Evolutionary conservation across 108 stramenopile species (phyloP).

Genomic region (Tribonema minus): DNA sequence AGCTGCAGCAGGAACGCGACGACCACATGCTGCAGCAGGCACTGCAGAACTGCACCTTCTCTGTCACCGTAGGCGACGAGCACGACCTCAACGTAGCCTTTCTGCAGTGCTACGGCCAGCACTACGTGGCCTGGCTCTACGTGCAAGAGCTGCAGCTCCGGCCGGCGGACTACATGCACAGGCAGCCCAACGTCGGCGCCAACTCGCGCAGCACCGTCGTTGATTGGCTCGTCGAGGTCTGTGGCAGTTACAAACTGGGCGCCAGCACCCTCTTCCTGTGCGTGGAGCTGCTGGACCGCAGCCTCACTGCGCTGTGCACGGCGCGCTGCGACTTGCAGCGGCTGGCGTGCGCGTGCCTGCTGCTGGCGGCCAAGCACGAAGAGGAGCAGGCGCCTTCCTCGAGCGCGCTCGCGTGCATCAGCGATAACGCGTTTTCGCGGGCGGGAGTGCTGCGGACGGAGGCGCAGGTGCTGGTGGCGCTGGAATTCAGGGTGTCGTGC

Average conservation of each 20-base stretch:
- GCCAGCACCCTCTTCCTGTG: constrained; percentile 89
- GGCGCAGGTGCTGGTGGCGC: constrained; percentile 71
- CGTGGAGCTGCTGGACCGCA: constrained; percentile 94
- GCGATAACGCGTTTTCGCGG: constrained; percentile 84
- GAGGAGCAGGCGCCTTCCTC: constrained; percentile 96
- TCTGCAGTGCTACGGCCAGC: no score
- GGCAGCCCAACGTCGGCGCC: constrained; percentile 68
- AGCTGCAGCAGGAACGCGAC: no score
- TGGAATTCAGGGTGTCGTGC: constrained; percentile 78
- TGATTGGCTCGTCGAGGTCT: constrained; percentile 97
- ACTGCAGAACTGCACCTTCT: no score
- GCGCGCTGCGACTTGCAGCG: constrained; percentile 82
- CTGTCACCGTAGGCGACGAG: no score
- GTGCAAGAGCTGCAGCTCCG: constrained; percentile 71
- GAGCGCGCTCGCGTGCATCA: constrained; percentile 91
- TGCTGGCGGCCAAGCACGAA: constrained; percentile 96
- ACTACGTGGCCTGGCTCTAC: no score
- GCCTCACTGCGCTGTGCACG: constrained; percentile 66
- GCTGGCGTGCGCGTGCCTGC: constrained; percentile 88
- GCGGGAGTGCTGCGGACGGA: constrained; percentile 91
- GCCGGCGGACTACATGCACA: constrained; percentile 71
- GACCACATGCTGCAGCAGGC: no score
- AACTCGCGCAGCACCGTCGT: constrained; percentile 90
- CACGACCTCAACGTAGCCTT: no score
- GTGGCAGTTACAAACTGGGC: constrained; percentile 90